Conservation (phyloP, 2,329 filamentous ascomycete species). For the Monosporascus sp. region DNA sequence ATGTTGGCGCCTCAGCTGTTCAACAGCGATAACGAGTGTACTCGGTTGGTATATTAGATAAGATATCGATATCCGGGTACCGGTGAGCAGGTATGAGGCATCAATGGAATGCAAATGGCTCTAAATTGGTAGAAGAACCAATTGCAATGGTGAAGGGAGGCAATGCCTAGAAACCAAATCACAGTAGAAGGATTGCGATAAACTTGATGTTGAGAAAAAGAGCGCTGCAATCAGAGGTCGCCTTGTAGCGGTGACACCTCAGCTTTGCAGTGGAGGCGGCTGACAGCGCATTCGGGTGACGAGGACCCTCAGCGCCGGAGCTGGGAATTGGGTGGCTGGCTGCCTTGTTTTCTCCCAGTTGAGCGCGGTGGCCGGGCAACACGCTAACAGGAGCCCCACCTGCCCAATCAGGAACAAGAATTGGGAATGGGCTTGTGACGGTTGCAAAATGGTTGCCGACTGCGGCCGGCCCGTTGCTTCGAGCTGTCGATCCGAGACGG, state of each 20-base stretch:
- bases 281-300: slow-evolving; percentile 6
- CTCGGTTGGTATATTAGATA: background rate
- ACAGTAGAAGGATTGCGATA: background rate
- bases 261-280: slow-evolving; percentile 4
- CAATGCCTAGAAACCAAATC: background rate
- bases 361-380: background rate
- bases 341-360: background rate
- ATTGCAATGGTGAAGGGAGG: slow-evolving; percentile 1
- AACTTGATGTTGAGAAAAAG: background rate
- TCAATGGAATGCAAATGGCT: slow-evolving; percentile 5
- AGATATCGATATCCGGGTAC: slow-evolving; percentile 4
- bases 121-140: slow-evolving; percentile 1
- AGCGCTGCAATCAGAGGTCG: too few species aligned
- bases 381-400: background rate
- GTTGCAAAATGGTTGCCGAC: background rate
- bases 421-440: background rate
- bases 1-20: slow-evolving; percentile 6
- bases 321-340: background rate
- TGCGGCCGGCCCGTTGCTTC: background rate
- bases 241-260: background rate
- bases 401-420: background rate
- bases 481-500: background rate
- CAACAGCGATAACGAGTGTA: slow-evolving; percentile 1
- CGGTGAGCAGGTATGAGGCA: background rate
- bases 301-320: slow-evolving; percentile 10